Evolutionary conservation across 441 rosid species (phyloP).

Genomic region (Erodium moschatum): DNA sequence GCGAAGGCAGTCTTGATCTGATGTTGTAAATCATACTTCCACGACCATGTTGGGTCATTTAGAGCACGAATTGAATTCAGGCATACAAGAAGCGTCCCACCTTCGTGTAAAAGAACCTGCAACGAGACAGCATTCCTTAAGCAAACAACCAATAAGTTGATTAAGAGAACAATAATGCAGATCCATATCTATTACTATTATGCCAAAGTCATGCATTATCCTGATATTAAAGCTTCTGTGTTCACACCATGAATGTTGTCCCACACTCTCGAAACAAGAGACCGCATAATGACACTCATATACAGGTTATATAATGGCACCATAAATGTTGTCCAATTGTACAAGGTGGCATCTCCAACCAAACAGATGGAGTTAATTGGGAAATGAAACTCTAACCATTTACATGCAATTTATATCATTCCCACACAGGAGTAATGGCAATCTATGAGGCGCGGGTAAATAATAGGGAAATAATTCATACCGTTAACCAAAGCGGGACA

Average conservation of each 20-base stretch:
- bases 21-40: no score
- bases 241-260: no score
- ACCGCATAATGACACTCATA: background rate
- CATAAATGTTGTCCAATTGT: background rate
- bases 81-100: no score
- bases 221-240: no score
- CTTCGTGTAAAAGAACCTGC: slow-evolving; percentile 71
- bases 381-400: background rate
- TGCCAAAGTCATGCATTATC: no score
- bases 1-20: no score
- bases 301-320: background rate
- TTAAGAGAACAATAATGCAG: background rate
- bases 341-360: background rate
- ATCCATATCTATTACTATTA: background rate
- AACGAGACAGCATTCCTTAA: background rate
- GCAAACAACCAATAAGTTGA: background rate
- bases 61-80: no score
- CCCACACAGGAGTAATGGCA: background rate
- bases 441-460: background rate
- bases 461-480: slow-evolving; percentile 24
- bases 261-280: background rate
- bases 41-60: no score
- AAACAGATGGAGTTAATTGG: background rate
- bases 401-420: background rate
- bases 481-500: slow-evolving; percentile 43